Conservation (phyloP, 2,329 filamentous ascomycete genomes). For the Coniochaeta pulveracea region DNA sequence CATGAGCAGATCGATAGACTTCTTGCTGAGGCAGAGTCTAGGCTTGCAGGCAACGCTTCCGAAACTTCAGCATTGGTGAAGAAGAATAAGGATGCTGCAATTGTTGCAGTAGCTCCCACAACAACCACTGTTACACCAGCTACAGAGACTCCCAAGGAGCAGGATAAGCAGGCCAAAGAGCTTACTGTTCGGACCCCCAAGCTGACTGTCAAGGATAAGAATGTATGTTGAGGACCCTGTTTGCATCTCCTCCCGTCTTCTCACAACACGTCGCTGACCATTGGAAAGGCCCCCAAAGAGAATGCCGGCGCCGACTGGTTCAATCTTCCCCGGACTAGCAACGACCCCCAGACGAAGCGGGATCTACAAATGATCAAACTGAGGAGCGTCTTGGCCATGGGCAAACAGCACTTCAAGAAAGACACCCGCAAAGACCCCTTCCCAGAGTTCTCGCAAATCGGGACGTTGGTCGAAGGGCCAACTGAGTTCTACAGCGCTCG, state of each 20-base stretch:
- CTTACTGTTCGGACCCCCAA: constrained; percentile 18
- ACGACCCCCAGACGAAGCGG: constrained; percentile 77
- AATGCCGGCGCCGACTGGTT: constrained; percentile 80
- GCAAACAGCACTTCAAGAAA: constrained; percentile 83
- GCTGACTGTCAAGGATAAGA: constrained; percentile 15
- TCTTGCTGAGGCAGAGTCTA: constrained; percentile 25
- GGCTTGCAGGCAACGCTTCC: constrained; percentile 17
- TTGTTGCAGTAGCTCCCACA: constrained; percentile 6
- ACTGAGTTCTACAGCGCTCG: constrained; percentile 78
- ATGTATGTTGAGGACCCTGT: constrained; percentile 20
- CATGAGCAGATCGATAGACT: constrained; percentile 25
- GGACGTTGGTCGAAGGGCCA: constrained; percentile 77
- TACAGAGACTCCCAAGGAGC: constrained; percentile 5
- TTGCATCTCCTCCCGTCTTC: constrained; percentile 28
- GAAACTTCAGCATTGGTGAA: constrained; percentile 5
- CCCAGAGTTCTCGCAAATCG: constrained; percentile 80
- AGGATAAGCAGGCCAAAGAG: constrained; percentile 12
- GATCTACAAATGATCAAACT: constrained; percentile 85
- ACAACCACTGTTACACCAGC: constrained; percentile 8
- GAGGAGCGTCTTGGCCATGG: constrained; percentile 74
- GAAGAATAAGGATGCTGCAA: constrained; percentile 4
- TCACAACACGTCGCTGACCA: constrained; percentile 10
- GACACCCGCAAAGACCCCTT: constrained; percentile 57
- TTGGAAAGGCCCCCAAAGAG: constrained; percentile 20
- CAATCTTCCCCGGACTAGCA: constrained; percentile 70